Percentiles rank a stretch among this genome's conserved stretches.
Conservation (phyloP, 768 basidiomycete genomes). For the Cystoderma amianthinum region DNA sequence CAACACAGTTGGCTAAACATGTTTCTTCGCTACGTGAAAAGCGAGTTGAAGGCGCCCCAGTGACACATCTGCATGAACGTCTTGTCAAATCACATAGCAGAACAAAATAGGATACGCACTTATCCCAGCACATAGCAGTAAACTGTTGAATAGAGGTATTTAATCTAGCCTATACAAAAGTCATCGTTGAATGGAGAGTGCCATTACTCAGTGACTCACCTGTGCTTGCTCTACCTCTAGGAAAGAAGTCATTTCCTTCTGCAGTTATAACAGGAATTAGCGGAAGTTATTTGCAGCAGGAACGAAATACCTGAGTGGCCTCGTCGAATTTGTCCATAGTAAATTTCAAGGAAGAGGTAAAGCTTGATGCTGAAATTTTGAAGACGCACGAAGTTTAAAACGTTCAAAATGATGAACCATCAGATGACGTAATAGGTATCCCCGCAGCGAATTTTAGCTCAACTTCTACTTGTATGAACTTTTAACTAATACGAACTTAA, state of each 20-base stretch:
- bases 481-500: too few species aligned
- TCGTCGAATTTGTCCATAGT: conserved; percentile 76
- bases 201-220: conserved; percentile 29
- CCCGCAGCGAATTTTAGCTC: too few species aligned
- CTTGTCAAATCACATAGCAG: too few species aligned
- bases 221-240: conserved; percentile 80
- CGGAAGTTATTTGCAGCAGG: background rate
- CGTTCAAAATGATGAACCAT: too few species aligned
- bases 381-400: too few species aligned
- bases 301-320: conserved; percentile 53
- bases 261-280: conserved; percentile 6
- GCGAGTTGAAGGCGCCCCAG: conserved; percentile 66
- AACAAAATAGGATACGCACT: conserved; percentile 42
- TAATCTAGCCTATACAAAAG: conserved; percentile 34
- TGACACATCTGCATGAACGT: conserved; percentile 73
- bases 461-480: too few species aligned
- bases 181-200: too few species aligned
- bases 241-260: conserved; percentile 83
- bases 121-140: conserved; percentile 88
- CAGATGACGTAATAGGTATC: too few species aligned
- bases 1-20: conserved; percentile 87
- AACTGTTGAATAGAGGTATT: conserved; percentile 69
- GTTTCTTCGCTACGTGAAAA: conserved; percentile 76
- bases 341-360: too few species aligned
- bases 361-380: too few species aligned